Conservation (phyloP, 1,284 basidiomycete species). For the Fomitopsis betulina region DNA sequence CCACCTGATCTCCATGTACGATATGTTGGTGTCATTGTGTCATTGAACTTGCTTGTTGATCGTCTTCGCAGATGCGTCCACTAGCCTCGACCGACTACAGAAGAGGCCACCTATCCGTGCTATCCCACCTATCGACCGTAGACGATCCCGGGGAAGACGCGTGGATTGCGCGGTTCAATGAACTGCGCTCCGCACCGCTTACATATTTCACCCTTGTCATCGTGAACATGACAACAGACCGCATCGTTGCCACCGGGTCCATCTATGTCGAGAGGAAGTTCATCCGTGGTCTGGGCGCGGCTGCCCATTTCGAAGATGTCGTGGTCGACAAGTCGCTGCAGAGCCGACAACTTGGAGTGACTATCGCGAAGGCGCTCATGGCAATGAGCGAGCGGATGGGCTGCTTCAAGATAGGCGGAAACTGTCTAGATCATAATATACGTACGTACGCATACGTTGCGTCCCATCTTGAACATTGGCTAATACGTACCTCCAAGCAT, state of each 20-base stretch:
- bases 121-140: slow-evolving; percentile 75
- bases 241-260: slow-evolving; percentile 82
- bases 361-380: slow-evolving; percentile 83
- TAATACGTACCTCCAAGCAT: no score
- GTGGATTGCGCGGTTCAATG: slow-evolving; percentile 67
- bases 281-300: slow-evolving; percentile 72
- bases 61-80: slow-evolving; percentile 70
- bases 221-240: slow-evolving; percentile 69
- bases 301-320: slow-evolving; percentile 98
- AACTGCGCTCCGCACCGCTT: slow-evolving; percentile 45
- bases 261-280: slow-evolving; percentile 94
- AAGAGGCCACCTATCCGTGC: slow-evolving; percentile 81
- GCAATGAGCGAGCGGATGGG: slow-evolving; percentile 72
- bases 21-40: not conserved
- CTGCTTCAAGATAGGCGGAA: slow-evolving; percentile 95
- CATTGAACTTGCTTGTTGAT: not conserved
- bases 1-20: slow-evolving; percentile 53
- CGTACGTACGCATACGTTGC: slow-evolving; percentile 57
- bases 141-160: slow-evolving; percentile 72
- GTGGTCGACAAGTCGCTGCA: slow-evolving; percentile 85
- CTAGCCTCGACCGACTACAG: slow-evolving; percentile 82
- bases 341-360: slow-evolving; percentile 86
- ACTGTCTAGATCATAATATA: slow-evolving; percentile 90
- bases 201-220: slow-evolving; percentile 89
- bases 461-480: no score